These are phyloP conservation scores for Sarocladium kiliense DNA, from an alignment of 2,329 filamentous ascomycete species.

Conservation along the genomic window DNA sequence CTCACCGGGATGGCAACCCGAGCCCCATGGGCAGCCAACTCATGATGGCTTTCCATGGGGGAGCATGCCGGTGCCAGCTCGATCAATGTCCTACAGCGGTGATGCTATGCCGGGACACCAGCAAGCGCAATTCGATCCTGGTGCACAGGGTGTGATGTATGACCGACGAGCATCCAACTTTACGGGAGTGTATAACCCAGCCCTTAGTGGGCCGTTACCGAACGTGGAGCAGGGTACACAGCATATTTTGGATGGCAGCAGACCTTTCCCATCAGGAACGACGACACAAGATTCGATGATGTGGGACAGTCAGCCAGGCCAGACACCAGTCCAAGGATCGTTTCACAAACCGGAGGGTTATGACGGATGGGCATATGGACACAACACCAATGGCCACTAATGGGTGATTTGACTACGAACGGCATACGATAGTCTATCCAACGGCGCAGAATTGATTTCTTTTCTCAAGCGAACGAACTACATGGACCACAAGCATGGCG, in stretches of 20 bases:
- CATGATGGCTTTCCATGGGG: slow-evolving; percentile 32
- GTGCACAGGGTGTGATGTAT: not conserved
- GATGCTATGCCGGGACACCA: slow-evolving; percentile 32
- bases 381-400: not conserved
- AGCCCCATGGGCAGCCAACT: not conserved
- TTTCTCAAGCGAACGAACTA: too few species aligned
- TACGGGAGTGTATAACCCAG: not conserved
- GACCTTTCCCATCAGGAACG: not conserved
- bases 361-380: not conserved
- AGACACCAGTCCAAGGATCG: not conserved
- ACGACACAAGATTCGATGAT: not conserved
- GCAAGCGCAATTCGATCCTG: slow-evolving; percentile 20
- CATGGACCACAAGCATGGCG: too few species aligned
- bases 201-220: not conserved
- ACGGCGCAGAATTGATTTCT: not conserved
- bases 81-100: slow-evolving; percentile 45
- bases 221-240: not conserved
- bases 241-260: not conserved
- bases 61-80: slow-evolving; percentile 33
- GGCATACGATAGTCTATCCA: not conserved
- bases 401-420: not conserved
- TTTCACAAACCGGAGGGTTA: not conserved
- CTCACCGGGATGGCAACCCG: slow-evolving; percentile 18
- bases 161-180: slow-evolving; percentile 4
- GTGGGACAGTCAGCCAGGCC: not conserved